Base-by-base conservation (phyloP, 2,329 filamentous ascomycete genomes). In the Aspergillus sp. region DNA sequence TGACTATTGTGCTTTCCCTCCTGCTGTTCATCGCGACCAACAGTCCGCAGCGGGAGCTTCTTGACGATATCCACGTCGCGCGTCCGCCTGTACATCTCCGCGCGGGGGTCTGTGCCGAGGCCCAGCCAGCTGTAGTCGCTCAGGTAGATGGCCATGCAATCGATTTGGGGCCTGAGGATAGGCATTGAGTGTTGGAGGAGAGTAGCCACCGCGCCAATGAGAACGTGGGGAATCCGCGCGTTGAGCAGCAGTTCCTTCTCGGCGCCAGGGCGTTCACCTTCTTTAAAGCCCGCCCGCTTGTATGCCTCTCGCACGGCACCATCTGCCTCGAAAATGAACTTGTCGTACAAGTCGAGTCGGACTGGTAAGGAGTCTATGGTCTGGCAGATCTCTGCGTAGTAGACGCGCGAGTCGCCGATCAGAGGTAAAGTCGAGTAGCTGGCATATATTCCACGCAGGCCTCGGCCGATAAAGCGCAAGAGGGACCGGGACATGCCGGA, bases 401-500 rank as follows among this genome's bases (percentile, higher is more conserved):
- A 72, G 35, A 73, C 60, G 45, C 68, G 68, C 17, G 73, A 68
- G 57, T 74, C 71, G 26, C 63, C 67, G 4, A 64, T 59, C 33
- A 73, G 64, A 13, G 73, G 55, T 50, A 77, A 74, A 17, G 73
- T 65, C 47, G 64, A 60, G 53, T 65, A 68, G 46, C 69, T 70
- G 1, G 75, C 74, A 13, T 76, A 76, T 58, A 88, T 73, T 56
- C 84, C 80, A 3, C 74, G 70, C 19, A 91, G 76, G 26, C 85
- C 82, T 38, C 84, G 84, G 67, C 84, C 88, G 45, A 85, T 78
- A 26, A 87, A 84, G 22, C 83, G 83, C 19, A 95, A 76, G 57
- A 93, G 87, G 17, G 84, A 83, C 11, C 90, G 83, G 10, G 87
- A 87, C 48, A 87, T 84, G 26, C 88, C 91, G 62, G 85, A 88